phyloP scores from a whole-genome alignment of 192 early-diverging fungal genomes.

The Helicostylum pulchrum region DNA sequence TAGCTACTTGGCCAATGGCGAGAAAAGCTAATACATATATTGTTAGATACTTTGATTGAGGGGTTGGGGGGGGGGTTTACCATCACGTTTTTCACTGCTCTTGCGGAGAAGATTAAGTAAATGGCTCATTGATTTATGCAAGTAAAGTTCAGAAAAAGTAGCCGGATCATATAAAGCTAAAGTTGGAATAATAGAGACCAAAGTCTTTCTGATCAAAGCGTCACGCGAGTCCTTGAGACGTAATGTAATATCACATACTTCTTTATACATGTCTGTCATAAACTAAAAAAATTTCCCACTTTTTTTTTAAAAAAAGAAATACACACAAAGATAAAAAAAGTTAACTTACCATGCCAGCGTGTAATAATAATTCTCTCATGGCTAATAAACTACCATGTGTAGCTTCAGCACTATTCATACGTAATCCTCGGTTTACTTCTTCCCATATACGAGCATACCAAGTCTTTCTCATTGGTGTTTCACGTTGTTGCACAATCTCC shows the following conservation, averaged over 20 bases:
- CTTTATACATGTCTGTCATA: constrained; percentile 76
- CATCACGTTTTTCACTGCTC: constrained; percentile 60
- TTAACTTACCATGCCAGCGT: constrained; percentile 71
- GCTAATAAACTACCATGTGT: constrained; percentile 86
- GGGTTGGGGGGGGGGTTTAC: constrained; percentile 13
- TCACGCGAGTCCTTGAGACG: constrained; percentile 77
- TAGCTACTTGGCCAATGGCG: constrained; percentile 83
- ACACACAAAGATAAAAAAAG: neutral
- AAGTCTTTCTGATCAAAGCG: constrained; percentile 73
- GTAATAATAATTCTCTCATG: constrained; percentile 73
- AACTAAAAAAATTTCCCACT: constrained; percentile 49
- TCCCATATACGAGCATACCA: constrained; percentile 84
- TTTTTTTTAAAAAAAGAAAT: too few species aligned
- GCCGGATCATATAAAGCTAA: constrained; percentile 76
- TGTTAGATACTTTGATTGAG: neutral
- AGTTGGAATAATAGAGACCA: constrained; percentile 78
- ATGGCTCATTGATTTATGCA: constrained; percentile 71
- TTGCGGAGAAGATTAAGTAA: constrained; percentile 71
- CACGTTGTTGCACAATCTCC: constrained; percentile 74
- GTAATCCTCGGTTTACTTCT: constrained; percentile 73
- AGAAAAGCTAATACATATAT: constrained; percentile 60
- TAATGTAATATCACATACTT: constrained; percentile 74
- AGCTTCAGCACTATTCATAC: constrained; percentile 66
- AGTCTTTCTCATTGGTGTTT: constrained; percentile 52
- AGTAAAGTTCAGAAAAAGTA: constrained; percentile 66